Conservation (phyloP, 805 yeast species). For the Wickerhamiella sorbophila region DNA sequence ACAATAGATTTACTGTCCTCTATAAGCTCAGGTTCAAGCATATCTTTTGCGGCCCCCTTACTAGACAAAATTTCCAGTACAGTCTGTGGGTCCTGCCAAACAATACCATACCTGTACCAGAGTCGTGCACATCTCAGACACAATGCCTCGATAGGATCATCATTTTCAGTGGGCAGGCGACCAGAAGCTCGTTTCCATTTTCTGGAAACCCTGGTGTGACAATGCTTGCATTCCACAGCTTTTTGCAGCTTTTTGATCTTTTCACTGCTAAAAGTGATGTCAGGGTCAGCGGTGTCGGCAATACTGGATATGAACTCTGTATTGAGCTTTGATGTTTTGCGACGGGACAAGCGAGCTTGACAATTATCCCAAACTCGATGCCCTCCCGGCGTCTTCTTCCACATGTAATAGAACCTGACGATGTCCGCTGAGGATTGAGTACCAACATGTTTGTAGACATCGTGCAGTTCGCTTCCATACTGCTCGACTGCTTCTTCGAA, state of each 20-base stretch:
- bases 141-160: conserved; percentile 39
- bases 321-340: conserved; percentile 21
- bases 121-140: conserved; percentile 79
- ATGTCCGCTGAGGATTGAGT: conserved; percentile 63
- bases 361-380: conserved; percentile 68
- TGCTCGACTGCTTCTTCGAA: conserved; percentile 65
- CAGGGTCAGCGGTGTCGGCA: conserved; percentile 50
- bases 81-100: conserved; percentile 70
- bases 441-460: conserved; percentile 55
- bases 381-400: conserved; percentile 81
- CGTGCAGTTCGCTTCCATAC: conserved; percentile 67
- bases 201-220: conserved; percentile 39
- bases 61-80: conserved; percentile 37
- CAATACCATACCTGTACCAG: conserved; percentile 82
- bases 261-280: conserved; percentile 49
- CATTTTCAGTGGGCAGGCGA: conserved; percentile 28
- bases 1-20: conserved; percentile 33
- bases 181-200: conserved; percentile 70
- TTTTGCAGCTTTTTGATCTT: conserved; percentile 32
- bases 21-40: conserved; percentile 46
- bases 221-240: conserved; percentile 53
- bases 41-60: conserved; percentile 33
- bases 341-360: conserved; percentile 53
- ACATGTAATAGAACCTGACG: conserved; percentile 74
- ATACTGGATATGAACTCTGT: conserved; percentile 32